These are phyloP conservation scores for Favolaschia claudopus DNA, from an alignment of 768 basidiomycete genomes.

Conservation along the genomic window DNA sequence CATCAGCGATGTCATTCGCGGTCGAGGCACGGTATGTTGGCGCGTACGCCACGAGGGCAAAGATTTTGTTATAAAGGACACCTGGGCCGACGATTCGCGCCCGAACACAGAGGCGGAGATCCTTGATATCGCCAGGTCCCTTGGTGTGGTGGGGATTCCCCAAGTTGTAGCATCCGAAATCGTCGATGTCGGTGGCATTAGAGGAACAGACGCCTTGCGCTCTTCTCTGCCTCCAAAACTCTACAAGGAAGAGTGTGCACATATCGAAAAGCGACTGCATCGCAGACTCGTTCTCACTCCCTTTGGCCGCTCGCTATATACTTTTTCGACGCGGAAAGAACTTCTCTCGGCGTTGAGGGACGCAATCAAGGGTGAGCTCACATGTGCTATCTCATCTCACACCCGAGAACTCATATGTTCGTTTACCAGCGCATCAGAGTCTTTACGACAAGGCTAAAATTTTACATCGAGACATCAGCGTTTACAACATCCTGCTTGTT, in stretches of 20 bases:
- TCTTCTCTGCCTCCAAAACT: neutral
- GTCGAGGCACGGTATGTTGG: slow-evolving; percentile 2
- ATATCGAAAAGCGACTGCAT: neutral
- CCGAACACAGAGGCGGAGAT: neutral
- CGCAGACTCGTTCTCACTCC: neutral
- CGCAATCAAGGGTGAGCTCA: neutral
- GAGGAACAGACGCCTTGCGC: neutral
- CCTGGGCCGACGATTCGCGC: slow-evolving; percentile 1
- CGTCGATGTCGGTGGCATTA: neutral
- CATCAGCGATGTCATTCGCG: slow-evolving; percentile 3
- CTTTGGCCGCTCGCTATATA: neutral
- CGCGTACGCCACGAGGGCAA: neutral
- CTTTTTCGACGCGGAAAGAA: neutral
- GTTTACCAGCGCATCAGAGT: neutral
- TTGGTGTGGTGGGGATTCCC: neutral
- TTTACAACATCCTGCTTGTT: neutral
- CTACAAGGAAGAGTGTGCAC: neutral
- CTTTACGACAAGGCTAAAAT: neutral
- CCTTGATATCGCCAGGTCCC: neutral
- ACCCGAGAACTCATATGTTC: neutral
- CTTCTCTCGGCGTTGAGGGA: neutral
- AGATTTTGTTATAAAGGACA: slow-evolving; percentile 2
- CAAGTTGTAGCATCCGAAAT: neutral
- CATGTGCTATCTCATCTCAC: neutral
- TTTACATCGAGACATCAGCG: neutral